phyloP scores from a whole-genome alignment of 208 protist species.

The Balamuthia mandrillaris region DNA sequence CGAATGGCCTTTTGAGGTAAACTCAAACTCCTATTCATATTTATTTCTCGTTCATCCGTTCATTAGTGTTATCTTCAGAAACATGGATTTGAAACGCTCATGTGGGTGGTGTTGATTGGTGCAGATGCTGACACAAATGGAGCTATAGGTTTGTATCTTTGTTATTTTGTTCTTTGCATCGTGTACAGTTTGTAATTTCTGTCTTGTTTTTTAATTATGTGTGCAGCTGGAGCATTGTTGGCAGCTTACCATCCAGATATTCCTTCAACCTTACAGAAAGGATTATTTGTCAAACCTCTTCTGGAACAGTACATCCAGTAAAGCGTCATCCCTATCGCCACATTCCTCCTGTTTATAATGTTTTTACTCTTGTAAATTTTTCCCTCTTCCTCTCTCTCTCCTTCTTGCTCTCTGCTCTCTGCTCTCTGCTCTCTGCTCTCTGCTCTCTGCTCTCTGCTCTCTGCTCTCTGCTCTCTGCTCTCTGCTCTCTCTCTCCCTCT shows the following conservation, averaged over 20 bases:
- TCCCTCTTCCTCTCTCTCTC: no score
- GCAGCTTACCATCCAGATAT: background rate
- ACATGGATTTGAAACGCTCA: conserved; percentile 27
- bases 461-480: no score
- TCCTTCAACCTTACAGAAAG: background rate
- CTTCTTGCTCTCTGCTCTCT: no score
- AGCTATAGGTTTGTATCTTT: background rate
- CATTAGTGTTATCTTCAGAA: background rate
- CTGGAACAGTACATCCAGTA: conserved; percentile 22
- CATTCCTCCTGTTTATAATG: no score
- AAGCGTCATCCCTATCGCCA: no score
- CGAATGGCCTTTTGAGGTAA: background rate
- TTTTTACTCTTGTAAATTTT: no score
- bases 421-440: no score
- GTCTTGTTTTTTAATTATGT: no score
- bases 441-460: no score
- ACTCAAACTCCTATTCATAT: no score
- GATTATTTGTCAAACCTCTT: background rate
- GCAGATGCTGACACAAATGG: conserved; percentile 29
- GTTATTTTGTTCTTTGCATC: background rate
- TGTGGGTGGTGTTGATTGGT: conserved; percentile 31
- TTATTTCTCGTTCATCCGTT: background rate
- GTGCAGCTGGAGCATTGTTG: background rate
- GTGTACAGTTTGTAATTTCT: background rate
- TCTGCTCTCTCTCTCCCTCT: no score